Evolutionary conservation across 495 filamentous ascomycete genomes (phyloP).

Genomic region (Penicillium angulare): DNA sequence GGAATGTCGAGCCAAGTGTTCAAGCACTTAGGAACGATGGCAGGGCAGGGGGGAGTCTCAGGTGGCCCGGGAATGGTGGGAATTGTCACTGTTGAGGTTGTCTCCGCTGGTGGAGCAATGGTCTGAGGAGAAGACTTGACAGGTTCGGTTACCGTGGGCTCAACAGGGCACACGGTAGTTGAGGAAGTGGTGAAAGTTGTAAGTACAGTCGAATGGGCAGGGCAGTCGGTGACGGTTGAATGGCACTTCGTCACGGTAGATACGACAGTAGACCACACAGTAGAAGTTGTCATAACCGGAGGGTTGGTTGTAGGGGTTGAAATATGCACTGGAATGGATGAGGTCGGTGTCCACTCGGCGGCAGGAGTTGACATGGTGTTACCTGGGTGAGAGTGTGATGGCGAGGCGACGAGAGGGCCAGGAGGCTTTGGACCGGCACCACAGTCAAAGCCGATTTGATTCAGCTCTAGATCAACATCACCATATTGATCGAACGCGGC

Average conservation of each 20-base stretch:
- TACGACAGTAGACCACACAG: conserved; percentile 54
- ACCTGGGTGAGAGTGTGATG: conserved; percentile 10
- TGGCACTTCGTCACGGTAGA: conserved; percentile 30
- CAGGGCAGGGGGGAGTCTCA: conserved; percentile 51
- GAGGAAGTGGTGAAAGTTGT: conserved; percentile 52
- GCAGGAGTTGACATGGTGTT: background rate
- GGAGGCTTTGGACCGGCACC: conserved; percentile 38
- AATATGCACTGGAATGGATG: no score
- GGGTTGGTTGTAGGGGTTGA: conserved; percentile 5
- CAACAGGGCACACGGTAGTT: conserved; percentile 51
- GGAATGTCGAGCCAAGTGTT: conserved; percentile 83
- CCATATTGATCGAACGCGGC: conserved; percentile 53
- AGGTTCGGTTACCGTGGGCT: conserved; percentile 17
- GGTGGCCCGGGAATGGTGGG: conserved; percentile 2
- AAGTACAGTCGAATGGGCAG: conserved; percentile 46
- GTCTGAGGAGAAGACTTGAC: background rate
- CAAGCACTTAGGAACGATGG: conserved; percentile 80
- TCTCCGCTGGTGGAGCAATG: conserved; percentile 1
- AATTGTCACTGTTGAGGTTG: conserved; percentile 28
- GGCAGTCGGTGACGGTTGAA: conserved; percentile 40
- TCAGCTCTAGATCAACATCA: conserved; percentile 68
- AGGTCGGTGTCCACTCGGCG: no score
- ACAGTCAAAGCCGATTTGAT: conserved; percentile 80
- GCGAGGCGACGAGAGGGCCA: background rate
- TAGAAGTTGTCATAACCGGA: conserved; percentile 46